Evolutionary conservation across 1,284 basidiomycete species (phyloP).

Genomic region (Leccinum angustisporum): DNA sequence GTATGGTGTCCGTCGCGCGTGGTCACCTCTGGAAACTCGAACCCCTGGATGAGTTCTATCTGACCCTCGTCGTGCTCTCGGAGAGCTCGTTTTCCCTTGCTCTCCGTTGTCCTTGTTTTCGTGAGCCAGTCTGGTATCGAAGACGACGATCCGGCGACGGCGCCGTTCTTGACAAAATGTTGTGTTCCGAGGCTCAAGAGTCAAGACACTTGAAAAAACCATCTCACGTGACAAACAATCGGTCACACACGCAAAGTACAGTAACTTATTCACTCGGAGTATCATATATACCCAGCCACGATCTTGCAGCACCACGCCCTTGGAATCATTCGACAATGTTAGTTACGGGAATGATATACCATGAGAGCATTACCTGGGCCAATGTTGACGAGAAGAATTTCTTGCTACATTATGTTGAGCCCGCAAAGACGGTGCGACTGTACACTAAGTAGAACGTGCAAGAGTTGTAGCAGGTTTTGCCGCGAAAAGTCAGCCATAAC

Average conservation of each 20-base stretch:
- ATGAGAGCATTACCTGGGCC: slow-evolving; percentile 68
- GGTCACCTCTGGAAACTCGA: slow-evolving; percentile 88
- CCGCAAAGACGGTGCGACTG: too few species aligned
- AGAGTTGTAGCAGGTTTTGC: too few species aligned
- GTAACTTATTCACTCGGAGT: slow-evolving; percentile 8
- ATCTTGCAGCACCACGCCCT: slow-evolving; percentile 3
- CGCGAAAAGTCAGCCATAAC: too few species aligned
- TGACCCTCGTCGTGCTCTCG: slow-evolving; percentile 74
- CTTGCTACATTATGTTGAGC: too few species aligned
- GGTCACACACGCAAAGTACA: background rate
- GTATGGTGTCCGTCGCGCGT: slow-evolving; percentile 92
- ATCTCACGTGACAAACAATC: slow-evolving; percentile 20
- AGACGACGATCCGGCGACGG: slow-evolving; percentile 78
- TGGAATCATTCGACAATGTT: background rate
- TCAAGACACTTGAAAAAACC: background rate
- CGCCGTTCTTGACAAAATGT: slow-evolving; percentile 54
- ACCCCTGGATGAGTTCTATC: slow-evolving; percentile 90
- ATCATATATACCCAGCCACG: slow-evolving; percentile 18
- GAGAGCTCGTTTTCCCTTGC: slow-evolving; percentile 56
- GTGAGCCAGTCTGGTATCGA: slow-evolving; percentile 89
- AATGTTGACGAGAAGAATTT: slow-evolving; percentile 94
- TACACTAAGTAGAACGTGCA: too few species aligned
- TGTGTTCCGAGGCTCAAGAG: background rate
- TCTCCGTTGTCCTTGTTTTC: slow-evolving; percentile 59
- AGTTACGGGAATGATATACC: background rate